These are phyloP conservation scores for Castanea mollissima DNA, from an alignment of 306 rosid species.

Conservation along the genomic window DNA sequence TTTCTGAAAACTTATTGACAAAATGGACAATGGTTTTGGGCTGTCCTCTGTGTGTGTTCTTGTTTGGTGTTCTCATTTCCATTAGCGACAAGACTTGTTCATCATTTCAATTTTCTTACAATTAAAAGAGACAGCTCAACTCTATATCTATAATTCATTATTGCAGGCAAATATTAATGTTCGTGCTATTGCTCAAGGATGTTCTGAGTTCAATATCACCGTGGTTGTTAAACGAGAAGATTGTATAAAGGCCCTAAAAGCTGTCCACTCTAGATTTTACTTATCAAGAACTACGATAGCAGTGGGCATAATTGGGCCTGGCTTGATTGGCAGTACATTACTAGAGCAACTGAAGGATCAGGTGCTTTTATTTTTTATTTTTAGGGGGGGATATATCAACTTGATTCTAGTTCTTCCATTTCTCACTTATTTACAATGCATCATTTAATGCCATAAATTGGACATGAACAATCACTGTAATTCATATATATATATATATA, in stretches of 20 bases:
- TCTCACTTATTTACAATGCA: not conserved
- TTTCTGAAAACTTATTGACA: not conserved
- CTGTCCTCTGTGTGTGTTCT: not conserved
- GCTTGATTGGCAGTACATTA: constrained; percentile 88
- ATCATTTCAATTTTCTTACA: constrained; percentile 14
- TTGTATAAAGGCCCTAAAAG: constrained; percentile 88
- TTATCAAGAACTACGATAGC: constrained; percentile 92
- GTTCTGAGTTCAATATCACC: constrained; percentile 91
- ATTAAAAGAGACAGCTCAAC: constrained; percentile 13
- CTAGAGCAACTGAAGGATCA: constrained; percentile 97
- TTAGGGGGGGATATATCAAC: not conserved
- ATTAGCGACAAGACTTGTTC: not conserved
- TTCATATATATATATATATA: too few relatives aligned
- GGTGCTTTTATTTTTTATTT: constrained; percentile 42
- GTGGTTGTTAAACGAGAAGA: constrained; percentile 91
- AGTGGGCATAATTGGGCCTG: constrained; percentile 96
- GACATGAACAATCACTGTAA: not conserved
- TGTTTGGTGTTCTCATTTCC: not conserved
- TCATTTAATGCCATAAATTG: not conserved
- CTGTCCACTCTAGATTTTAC: constrained; percentile 97
- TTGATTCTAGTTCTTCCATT: constrained; percentile 1
- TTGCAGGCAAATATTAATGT: constrained; percentile 92
- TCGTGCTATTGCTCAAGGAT: constrained; percentile 99
- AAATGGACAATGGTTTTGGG: not conserved
- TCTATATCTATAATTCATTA: constrained; percentile 10